phyloP scores from a whole-genome alignment of 495 filamentous ascomycete species.

The Lepraria neglecta region DNA sequence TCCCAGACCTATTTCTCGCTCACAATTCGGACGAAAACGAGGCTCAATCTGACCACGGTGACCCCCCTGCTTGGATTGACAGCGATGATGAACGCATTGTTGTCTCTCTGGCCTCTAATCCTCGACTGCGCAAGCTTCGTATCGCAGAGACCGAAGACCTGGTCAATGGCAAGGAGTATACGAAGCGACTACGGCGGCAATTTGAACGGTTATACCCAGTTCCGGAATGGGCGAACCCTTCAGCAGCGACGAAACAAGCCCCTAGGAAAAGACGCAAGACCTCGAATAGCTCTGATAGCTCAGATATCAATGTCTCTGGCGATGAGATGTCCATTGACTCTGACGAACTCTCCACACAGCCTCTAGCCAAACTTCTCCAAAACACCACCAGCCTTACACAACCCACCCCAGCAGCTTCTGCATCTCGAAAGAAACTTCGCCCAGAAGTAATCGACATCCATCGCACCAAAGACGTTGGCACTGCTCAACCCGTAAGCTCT shows the following conservation, averaged over 20 bases:
- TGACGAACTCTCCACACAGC: constrained; percentile 57
- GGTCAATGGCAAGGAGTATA: constrained; percentile 79
- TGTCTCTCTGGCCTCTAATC: constrained; percentile 69
- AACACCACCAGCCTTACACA: constrained; percentile 53
- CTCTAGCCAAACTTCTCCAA: constrained; percentile 73
- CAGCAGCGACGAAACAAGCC: constrained; percentile 29
- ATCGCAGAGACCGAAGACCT: constrained; percentile 75
- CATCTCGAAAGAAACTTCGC: constrained; percentile 56
- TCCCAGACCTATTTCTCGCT: constrained; percentile 39
- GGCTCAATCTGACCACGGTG: constrained; percentile 33
- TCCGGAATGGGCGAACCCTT: constrained; percentile 66
- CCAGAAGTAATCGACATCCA: constrained; percentile 85
- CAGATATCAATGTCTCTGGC: constrained; percentile 50
- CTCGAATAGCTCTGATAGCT: constrained; percentile 41
- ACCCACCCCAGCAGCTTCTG: constrained; percentile 35
- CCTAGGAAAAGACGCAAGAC: constrained; percentile 49
- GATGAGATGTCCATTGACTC: constrained; percentile 52
- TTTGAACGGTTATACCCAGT: constrained; percentile 72
- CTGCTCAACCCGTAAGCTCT: constrained; percentile 48
- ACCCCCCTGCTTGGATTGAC: constrained; percentile 74
- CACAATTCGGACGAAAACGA: constrained; percentile 37
- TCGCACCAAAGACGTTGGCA: constrained; percentile 58
- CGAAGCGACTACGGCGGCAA: constrained; percentile 68
- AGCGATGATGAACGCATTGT: constrained; percentile 87
- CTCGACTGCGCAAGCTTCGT: constrained; percentile 73